phyloP scores from a whole-genome alignment of 2,329 filamentous ascomycete genomes.

The Botryotinia convoluta region DNA sequence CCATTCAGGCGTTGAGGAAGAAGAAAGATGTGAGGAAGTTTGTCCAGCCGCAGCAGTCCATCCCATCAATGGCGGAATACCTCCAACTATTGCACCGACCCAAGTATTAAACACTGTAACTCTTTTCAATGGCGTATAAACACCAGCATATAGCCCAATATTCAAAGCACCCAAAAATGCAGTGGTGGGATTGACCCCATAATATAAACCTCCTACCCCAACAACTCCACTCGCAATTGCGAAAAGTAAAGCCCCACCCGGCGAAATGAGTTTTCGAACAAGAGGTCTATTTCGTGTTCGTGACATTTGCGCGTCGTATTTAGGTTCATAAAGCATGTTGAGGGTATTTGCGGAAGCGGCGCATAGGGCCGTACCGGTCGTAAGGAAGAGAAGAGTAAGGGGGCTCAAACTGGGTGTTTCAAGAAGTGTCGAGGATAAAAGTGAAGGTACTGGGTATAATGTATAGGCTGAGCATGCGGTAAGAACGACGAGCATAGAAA shows the following conservation, averaged over 20 bases:
- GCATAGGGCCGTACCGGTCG: conserved; percentile 81
- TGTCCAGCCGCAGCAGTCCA: conserved; percentile 95
- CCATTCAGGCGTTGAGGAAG: conserved; percentile 60
- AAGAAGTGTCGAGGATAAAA: conserved; percentile 68
- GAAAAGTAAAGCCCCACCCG: conserved; percentile 71
- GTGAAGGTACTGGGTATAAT: conserved; percentile 85
- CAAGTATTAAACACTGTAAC: conserved; percentile 87
- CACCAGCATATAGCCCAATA: conserved; percentile 82
- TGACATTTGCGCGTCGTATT: conserved; percentile 88
- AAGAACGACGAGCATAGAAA: conserved; percentile 87
- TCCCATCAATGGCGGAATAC: conserved; percentile 94
- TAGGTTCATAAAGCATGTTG: conserved; percentile 95
- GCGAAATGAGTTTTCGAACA: conserved; percentile 74
- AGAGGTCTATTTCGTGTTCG: conserved; percentile 89
- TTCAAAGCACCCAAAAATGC: conserved; percentile 82
- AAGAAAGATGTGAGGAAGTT: conserved; percentile 72
- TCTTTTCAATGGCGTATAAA: conserved; percentile 91
- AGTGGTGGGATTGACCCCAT: conserved; percentile 91
- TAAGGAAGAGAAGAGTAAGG: conserved; percentile 88
- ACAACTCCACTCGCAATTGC: conserved; percentile 67
- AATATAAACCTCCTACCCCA: conserved; percentile 73
- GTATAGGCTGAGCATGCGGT: conserved; percentile 89
- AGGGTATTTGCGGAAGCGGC: conserved; percentile 89
- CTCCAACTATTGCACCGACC: conserved; percentile 89
- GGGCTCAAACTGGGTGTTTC: conserved; percentile 78